These are phyloP conservation scores for Magnolia sinica DNA, from an alignment of 164 flowering plant species.

Conservation along the genomic window DNA sequence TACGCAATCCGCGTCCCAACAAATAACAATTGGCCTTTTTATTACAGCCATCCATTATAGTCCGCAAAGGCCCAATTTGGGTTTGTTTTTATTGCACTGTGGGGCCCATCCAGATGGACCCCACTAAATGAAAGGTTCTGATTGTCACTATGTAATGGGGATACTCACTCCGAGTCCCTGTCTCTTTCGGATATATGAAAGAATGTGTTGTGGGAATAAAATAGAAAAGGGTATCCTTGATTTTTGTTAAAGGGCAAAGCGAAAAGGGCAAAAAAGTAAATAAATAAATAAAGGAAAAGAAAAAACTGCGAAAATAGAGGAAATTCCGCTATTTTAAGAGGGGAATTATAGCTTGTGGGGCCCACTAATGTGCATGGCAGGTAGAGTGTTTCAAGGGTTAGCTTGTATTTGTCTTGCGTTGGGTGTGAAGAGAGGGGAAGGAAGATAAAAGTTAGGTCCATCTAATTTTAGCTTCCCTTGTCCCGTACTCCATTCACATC, in stretches of 20 bases:
- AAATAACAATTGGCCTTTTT: too few species aligned
- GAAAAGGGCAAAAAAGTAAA: not conserved
- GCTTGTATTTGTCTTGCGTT: conserved; percentile 4
- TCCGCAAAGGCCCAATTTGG: too few species aligned
- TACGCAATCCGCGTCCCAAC: too few species aligned
- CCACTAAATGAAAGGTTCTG: too few species aligned
- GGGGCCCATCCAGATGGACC: too few species aligned
- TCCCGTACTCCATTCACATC: not conserved
- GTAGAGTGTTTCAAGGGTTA: conserved; percentile 3
- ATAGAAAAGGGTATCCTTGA: not conserved
- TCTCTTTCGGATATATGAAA: not conserved
- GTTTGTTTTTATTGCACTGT: too few species aligned
- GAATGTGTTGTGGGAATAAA: not conserved
- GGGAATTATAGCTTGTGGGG: not conserved
- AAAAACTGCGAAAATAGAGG: not conserved
- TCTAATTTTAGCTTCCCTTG: conserved; percentile 2
- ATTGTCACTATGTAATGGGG: too few species aligned
- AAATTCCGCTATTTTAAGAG: not conserved
- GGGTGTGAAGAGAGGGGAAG: not conserved
- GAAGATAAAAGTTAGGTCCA: conserved; percentile 1
- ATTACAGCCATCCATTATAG: too few species aligned
- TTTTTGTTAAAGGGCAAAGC: conserved; percentile 2
- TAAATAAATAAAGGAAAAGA: not conserved
- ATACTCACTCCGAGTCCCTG: too few species aligned
- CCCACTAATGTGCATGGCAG: not conserved